Conservation (phyloP, 2,329 filamentous ascomycete genomes). For the Colletotrichum sp. region DNA sequence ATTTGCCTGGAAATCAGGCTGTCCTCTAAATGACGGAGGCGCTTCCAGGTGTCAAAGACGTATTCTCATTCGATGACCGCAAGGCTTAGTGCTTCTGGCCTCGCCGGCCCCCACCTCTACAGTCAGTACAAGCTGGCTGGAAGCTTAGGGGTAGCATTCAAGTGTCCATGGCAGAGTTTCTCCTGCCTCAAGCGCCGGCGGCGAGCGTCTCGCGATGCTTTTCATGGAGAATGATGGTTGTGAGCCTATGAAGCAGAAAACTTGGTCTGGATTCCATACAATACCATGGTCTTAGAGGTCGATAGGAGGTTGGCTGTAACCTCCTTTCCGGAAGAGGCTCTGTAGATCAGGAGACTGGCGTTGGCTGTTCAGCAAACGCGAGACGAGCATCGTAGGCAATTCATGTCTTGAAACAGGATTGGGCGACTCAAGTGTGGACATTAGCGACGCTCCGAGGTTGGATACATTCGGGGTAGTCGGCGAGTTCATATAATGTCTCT, state of each 20-base stretch:
- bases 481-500: not conserved
- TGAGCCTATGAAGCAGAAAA: not conserved
- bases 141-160: not conserved
- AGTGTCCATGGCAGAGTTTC: not conserved
- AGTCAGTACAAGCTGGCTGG: not conserved
- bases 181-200: not conserved
- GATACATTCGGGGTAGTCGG: not conserved
- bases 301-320: not conserved
- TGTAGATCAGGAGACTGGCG: not conserved
- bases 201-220: conserved; percentile 1
- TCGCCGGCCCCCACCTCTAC: not conserved
- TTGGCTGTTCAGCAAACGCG: not conserved
- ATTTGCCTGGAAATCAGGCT: not conserved
- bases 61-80: not conserved
- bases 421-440: not conserved
- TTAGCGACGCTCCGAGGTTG: not conserved
- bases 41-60: not conserved
- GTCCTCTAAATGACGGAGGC: not conserved
- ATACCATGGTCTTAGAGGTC: not conserved
- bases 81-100: not conserved
- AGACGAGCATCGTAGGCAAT: not conserved
- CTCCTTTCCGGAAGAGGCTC: not conserved
- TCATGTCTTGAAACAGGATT: not conserved
- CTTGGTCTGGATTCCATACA: not conserved
- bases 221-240: not conserved